Evolutionary conservation across 2,329 filamentous ascomycete species (phyloP), one percentile per base, ranked within the genome.

Genomic region (Aspergillus candidus): DNA sequence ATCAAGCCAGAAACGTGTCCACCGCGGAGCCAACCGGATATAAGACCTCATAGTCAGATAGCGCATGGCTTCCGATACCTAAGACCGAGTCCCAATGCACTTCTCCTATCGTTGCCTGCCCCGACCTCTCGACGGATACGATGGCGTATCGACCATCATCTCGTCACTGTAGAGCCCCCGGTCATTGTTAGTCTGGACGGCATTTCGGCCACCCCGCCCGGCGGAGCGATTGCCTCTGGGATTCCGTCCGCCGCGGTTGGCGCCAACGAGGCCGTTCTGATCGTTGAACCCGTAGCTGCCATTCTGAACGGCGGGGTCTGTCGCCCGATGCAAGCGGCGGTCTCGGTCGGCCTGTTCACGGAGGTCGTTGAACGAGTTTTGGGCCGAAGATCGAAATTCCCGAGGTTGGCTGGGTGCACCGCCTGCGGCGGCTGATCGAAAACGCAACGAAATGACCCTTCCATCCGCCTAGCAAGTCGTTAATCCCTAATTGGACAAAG

Each of bases 391-490:
- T 31, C 48, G 38, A 14, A 51, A 49, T 32, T 56, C 53, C 29
- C 47, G 27, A 17, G 48, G 44, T 12, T 35, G 40, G 30, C 40
- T 29, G n/a, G 38, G 12, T 7, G 38, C 44, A 11, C 43, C 29
- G 8, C 34, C 38, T 34, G 43, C 29, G 4, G 51, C 52, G 12
- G 47, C 17, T n/a, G 57, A 51, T 38, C 77, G 77, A 51, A 79
- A 63, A 48, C 74, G 77, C 41, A 83, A 72, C 46, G 79, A 75
- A 32, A 83, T 67, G 3, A 78, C 58, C 44, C 77, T 72, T 29
- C 79, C 80, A 56, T 84, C 80, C 22, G 80, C 80, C 76, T 74
- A 34, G 30, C 54, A 53, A 53, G 52, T 47, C 44, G 43, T 62
- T 48, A 61, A 57, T 44, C 47, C 35, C 6, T 2, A 13, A 11